A percentile compares a stretch with the other conserved stretches of the same genome.
Evolutionary conservation across 2,329 filamentous ascomycete genomes (phyloP).

Genomic region (Aspergillus sclerotialis): DNA sequence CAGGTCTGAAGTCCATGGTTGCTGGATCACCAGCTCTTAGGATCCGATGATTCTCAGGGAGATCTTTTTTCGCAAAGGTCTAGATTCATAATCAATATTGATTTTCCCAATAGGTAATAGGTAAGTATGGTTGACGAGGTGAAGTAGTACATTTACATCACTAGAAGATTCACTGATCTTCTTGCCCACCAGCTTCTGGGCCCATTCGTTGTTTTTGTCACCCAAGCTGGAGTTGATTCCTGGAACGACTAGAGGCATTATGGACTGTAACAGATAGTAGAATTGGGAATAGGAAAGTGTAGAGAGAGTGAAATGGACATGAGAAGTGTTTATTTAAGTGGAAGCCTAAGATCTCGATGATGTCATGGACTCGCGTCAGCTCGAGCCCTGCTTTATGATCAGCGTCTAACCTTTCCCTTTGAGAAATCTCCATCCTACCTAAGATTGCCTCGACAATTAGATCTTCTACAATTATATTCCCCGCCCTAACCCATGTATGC

Average conservation of each 20-base stretch:
- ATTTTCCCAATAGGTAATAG: no score
- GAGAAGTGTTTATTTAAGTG: no score
- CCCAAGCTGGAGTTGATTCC: conserved; percentile 29
- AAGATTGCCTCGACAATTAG: conserved; percentile 4
- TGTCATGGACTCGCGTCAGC: no score
- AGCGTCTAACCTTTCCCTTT: neutral
- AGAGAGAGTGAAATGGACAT: no score
- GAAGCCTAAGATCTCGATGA: no score
- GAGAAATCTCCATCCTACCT: conserved; percentile 6
- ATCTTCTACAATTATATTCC: conserved; percentile 9
- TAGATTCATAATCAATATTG: conserved; percentile 10
- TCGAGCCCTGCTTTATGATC: neutral
- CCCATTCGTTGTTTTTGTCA: conserved; percentile 35
- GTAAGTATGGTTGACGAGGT: no score
- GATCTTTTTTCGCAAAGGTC: conserved; percentile 41
- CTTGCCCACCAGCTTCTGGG: conserved; percentile 41
- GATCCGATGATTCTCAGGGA: conserved; percentile 38
- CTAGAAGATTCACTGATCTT: conserved; percentile 31
- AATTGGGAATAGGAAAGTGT: neutral
- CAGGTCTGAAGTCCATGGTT: conserved; percentile 36
- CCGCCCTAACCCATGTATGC: neutral
- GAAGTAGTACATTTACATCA: conserved; percentile 26
- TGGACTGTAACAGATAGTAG: conserved; percentile 4
- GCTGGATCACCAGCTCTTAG: conserved; percentile 31
- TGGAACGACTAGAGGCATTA: conserved; percentile 44